Base-by-base conservation (phyloP, 345 rosid species). In the Aquilaria malaccensis region DNA sequence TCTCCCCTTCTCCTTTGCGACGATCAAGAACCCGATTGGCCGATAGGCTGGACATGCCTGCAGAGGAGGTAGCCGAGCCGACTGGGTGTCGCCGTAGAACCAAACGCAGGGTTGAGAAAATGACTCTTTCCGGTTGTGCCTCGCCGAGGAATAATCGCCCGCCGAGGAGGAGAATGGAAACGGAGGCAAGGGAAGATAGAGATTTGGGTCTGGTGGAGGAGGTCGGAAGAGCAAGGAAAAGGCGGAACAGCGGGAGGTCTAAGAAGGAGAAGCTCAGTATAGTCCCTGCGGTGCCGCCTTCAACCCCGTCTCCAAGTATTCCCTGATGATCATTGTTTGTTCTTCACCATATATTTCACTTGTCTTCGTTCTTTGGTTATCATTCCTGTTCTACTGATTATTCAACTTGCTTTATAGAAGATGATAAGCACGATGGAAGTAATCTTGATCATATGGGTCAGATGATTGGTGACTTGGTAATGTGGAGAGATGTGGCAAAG, bases 401-500 rank as follows among this genome's bases (percentile, higher is more conserved):
- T 32, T 57, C 55, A 51, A 10, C 9, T 49, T 53, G 30, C 10
- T 60, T 32, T 13, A 46, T 61, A 79, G 96, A 74, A 72, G 71
- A 41, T 66, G 86, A 71, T 64, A 85, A 79, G 60, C 79, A 65
- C 33, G 74, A 80, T 59, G 76, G 74, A 45, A 74, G 81, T 54
- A 84, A 81, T 68, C 70, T 89, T 53, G 86, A 89, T 56, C 65
- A 71, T 64, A 73, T 89, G 14, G 81, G 77, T 33, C 77, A 80
- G 73, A 63, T 72, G 15, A 47, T 89, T 15, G 58, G 46, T 60
- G 95, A 89, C 70, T 60, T 93, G 76, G 56, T 85, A 11, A 79
- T 85, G 91, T 92, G 98, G 98, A 85, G 72, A 67, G 95, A 92
- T 70, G 81, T 69, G 60, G 88, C 96, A 6, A 92, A 83, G 65